Evolutionary conservation across 1,139 yeast genomes (phyloP), one percentile per base, ranked within the genome.

Genomic region (Starmera stellimalicola): DNA sequence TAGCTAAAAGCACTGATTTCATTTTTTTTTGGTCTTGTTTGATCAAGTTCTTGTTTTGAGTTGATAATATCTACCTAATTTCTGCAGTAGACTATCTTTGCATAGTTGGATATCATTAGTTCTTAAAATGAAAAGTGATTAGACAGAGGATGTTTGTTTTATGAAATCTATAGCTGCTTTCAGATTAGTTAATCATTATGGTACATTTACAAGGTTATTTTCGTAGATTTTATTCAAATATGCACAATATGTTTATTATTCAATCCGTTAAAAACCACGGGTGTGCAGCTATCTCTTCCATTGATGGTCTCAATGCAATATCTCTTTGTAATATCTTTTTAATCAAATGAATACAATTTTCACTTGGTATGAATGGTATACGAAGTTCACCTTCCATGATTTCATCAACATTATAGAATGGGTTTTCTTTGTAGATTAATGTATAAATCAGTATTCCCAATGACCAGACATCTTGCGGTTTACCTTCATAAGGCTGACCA

Each of bases 381-480:
- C 87, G 70, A 41, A 87, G 62, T 38, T 80, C 87, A 2, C 94
- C 94, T 44, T 84, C 95, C 76, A 88, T 73, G 37, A 91, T 91
- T 55, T 87, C 97, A 55, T 88, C 95, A 29, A 87, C 93, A 52
- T 85, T 85, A 57, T 85, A 85, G 51, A 88, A 91, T 6, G 98
- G 98, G 47, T 88, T 88, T 54, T 91, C 97, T 52, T 87, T 85
- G 63, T 81, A 88, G n/a, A 87, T 67, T 54, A 91, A 70, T 0
- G 96, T 91, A 60, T 87, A 91, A 16, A 91, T 61, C 39, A 91
- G 63, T 16, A 91, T 82, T 2, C 98, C 98, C 50, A 88, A 65
- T 0, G 97, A 95, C 98, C 98, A 91, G 2, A 88, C 77, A 57
- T 91, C 98, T 55, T 91, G 98, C 0, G 95, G 91, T 53, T 74